Base-by-base conservation (phyloP, 139 green algal genomes). In the Edaphochlamys debaryana region DNA sequence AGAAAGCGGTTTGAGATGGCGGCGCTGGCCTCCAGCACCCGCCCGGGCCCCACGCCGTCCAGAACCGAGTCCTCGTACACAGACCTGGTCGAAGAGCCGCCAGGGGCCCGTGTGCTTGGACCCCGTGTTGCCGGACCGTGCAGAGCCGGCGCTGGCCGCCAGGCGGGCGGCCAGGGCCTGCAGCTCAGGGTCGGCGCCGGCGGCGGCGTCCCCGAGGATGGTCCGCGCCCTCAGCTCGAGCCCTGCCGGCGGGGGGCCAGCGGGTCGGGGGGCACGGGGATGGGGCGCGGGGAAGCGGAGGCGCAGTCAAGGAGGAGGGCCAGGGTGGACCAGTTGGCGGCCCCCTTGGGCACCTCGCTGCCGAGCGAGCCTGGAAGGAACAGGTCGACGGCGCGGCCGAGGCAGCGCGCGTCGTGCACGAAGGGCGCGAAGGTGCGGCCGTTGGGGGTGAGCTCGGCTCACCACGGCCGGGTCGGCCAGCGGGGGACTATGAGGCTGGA, bases 391-490 rank as follows among this genome's bases (percentile, higher is more conserved):
- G 50, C 66, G 22, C 22, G 36, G 22, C 52, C 64, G 9, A 85
- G 48, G n/a, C 41, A 13, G 8, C 30, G 22, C 7, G 60, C 50
- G 11, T 50, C 64, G 34, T 75, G 50, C 6, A 85, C 45, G 41
- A 34, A 67, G 36, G 3, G 23, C 20, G 15, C 22, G 50, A 77
- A 77, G 25, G 11, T 27, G 27, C 23, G n/a, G 30, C 45, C 77
- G 3, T 68, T 37, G 1, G 9, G 17, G 19, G 48, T 77, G 0
- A 85, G 66, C 23, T 29, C 4, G 27, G 42, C 25, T 67, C 79
- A 85, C 79, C 79, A 85, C 13, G 45, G 48, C 2, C 36, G 4
- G 27, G 60, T 78, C 25, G 79, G 79, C 79, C 79, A 85, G 25
- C 9, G 23, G 0, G 79, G 79, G 2, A 30, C 79, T 11, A 85